These are phyloP conservation scores for Lolium perenne DNA, from an alignment of 176 grass and related monocot species.

Conservation along the genomic window DNA sequence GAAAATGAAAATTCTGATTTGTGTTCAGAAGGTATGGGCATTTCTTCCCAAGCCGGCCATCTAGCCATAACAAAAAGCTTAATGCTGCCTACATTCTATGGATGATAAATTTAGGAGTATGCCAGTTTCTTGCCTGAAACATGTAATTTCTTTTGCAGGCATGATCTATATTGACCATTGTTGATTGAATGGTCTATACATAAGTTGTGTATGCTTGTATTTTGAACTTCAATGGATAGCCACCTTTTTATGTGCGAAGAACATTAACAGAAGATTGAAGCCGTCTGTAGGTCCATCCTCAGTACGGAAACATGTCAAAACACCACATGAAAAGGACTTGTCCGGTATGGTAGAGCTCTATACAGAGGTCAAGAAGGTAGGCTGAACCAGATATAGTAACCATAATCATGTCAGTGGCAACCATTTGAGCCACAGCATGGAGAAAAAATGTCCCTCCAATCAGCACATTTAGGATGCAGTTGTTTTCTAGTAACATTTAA, in stretches of 20 bases:
- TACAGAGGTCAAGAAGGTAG: slow-evolving; percentile 25
- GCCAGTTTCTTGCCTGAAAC: slow-evolving; percentile 15
- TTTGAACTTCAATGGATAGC: background rate
- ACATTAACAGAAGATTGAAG: slow-evolving; percentile 14
- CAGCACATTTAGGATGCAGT: background rate
- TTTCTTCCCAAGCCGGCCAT: background rate
- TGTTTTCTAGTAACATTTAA: background rate
- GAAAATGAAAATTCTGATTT: slow-evolving; percentile 10
- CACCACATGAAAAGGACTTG: background rate
- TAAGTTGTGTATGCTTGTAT: background rate
- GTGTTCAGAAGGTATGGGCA: slow-evolving; percentile 6
- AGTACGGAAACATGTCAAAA: background rate
- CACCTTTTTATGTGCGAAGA: slow-evolving; percentile 11
- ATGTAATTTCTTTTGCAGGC: background rate
- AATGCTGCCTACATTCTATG: background rate
- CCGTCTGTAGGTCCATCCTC: background rate
- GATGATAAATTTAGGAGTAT: background rate
- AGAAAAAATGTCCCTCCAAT: background rate
- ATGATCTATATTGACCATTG: background rate
- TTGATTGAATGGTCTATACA: slow-evolving; percentile 8
- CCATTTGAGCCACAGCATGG: background rate
- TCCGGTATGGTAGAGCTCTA: background rate
- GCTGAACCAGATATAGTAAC: background rate
- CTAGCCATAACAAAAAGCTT: slow-evolving; percentile 10
- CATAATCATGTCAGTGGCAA: background rate